Base-by-base conservation (phyloP, 2,329 filamentous ascomycete species). In the Fusarium neocosmosporiellum region DNA sequence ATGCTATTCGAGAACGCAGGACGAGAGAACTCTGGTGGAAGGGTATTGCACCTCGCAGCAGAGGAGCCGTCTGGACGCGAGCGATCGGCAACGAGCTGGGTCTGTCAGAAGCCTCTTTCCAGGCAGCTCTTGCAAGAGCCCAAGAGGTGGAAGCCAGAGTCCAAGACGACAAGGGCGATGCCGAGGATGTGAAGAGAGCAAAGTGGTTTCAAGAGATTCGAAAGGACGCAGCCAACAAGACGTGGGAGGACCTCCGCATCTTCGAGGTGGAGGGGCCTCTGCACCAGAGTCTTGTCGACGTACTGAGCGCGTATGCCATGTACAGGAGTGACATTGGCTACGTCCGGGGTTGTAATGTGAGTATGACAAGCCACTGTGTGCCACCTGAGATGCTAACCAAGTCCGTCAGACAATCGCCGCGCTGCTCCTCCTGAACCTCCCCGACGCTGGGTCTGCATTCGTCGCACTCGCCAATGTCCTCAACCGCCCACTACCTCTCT, bases 291-390 rank as follows among this genome's bases (percentile, higher is more conserved):
- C 84, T 96, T 33, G 84, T 92, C 20, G 91, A 96, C 78, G 89
- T 96, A 11, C 85, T 96, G 68, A 91, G 91, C 76, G 94, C 94
- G 8, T 96, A 96, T 81, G 87, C 91, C 63, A 93, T 94, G 89
- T 96, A 96, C 81, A 88, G 94, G 69, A 92, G 91, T 73, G 94
- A 96, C 78, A 92, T 96, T 77, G 93, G 93, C 70, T 95, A 94
- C 77, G 88, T 94, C 65, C 87, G 88, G 70, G 93, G 93, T 62
- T 93, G 92, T 73, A 93, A 94, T 78, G 91, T 94, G 81, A 86
- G 92, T 86, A 57, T 31, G 37, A 53, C 60, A 46, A 67, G n/a
- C 33, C 31, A 62, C 59, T 57, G 58, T 33, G 37, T 55, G 48
- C 18, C 63, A 59, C 59, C 62, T 59, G 18, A 65, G 60, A 48